Base-by-base conservation (phyloP, 2,329 filamentous ascomycete species). In the Exophiala oligosperma region DNA sequence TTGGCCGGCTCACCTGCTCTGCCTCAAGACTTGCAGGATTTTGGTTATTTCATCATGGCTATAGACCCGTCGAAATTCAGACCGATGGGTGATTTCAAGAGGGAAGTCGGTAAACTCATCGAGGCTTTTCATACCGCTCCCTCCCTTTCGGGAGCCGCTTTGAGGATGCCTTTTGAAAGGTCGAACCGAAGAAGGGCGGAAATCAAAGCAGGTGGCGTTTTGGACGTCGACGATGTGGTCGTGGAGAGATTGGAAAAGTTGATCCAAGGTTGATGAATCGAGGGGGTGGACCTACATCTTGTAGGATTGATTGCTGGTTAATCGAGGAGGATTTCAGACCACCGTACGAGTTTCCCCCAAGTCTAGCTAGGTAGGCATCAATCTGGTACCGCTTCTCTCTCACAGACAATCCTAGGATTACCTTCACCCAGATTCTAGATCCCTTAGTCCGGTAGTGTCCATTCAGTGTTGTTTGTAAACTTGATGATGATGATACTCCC, bases 51-150 rank as follows among this genome's bases (percentile, higher is more conserved):
- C 35, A 52, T 59, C 48, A 55, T 61, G 43, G 52, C 49, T 14
- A 56, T 61, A 5, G 55, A 61, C 38, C 59, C 59, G 1, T 40
- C 51, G 6, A 55, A 23, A 41, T 61, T 61, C 52, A 47, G 59
- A 14, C 59, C 51, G 6, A 58, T 61, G 29, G 59, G 48, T 6
- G 59, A 61, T 38, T 61, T 61, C 59, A 61, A 61, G 29, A 28
- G 50, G 1, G 55, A 61, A 44, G 60, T 61, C 7, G 53, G 52
- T 0, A 54, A 52, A 12, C 51, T 57, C 6, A 53, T 57, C 43
- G 51, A 49, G n/a, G 55, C 55, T 14, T 57, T 57, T 37, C 55
- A 57, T 43, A 41, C 49, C 4, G 51, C 55, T 11, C 55, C 55
- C 2, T 49, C 55, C 17, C 26, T 57, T 23, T 49, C 55, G 2